These are phyloP conservation scores for Talaromyces sp. DNA, from an alignment of 2,329 filamentous ascomycete species.

Conservation along the genomic window DNA sequence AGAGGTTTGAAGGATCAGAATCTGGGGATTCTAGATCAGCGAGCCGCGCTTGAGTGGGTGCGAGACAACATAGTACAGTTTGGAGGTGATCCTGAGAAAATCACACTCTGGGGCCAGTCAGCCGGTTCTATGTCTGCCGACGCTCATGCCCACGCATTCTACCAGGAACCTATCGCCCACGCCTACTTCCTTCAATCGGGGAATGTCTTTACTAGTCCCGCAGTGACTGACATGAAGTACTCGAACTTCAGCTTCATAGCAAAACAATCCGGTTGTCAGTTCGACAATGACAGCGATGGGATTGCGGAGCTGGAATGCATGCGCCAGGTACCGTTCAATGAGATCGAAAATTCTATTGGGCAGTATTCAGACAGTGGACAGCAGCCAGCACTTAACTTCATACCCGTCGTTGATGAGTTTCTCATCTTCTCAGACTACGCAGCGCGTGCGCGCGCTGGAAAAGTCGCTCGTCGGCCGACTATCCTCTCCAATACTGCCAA, in stretches of 20 bases:
- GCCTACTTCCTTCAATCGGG: slow-evolving; percentile 18
- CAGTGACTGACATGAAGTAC: slow-evolving; percentile 12
- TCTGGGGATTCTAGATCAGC: background rate
- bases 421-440: slow-evolving; percentile 26
- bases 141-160: slow-evolving; percentile 15
- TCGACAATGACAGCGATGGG: slow-evolving; percentile 8
- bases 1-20: background rate
- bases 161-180: slow-evolving; percentile 20
- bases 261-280: slow-evolving; percentile 19
- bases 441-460: slow-evolving; percentile 12
- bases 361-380: slow-evolving; percentile 13
- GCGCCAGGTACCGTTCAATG: slow-evolving; percentile 12
- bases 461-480: slow-evolving; percentile 7
- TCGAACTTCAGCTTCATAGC: slow-evolving; percentile 25
- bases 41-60: slow-evolving; percentile 2
- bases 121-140: slow-evolving; percentile 3
- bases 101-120: slow-evolving; percentile 1
- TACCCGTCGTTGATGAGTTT: slow-evolving; percentile 18
- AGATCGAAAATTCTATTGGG: slow-evolving; percentile 18
- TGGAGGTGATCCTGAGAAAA: slow-evolving; percentile 24
- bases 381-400: slow-evolving; percentile 1
- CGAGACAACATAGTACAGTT: slow-evolving; percentile 11
- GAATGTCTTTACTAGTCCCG: background rate
- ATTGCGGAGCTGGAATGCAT: slow-evolving; percentile 17
- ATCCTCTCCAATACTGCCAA: slow-evolving; percentile 14